Base-by-base conservation (phyloP, 73 alveolate species). In the Paramecium octaurelia region DNA sequence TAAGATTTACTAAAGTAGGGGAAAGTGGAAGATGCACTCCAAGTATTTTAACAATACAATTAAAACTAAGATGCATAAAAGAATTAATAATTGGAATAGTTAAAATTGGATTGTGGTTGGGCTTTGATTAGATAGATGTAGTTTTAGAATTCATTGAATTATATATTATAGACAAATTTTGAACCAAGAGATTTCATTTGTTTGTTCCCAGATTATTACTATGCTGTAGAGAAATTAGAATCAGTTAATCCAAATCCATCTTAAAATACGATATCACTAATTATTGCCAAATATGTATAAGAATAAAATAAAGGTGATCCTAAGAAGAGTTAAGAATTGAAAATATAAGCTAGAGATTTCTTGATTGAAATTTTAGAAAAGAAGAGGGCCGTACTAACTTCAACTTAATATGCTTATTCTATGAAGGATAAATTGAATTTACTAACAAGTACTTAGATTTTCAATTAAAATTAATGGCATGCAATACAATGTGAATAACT, bases 61-160 rank as follows among this genome's bases (percentile, higher is more conserved):
- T 75, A 75, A 42, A 38, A 29, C 14, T 23, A 50, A 43, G 91
- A 80, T 80, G 29, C 44, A 27, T 23, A 75, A 44, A 80, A 43
- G 34, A 48, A 42, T 80, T 34, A 27, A 3, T 48, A 80, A 80
- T 80, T 80, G 18, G 91, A 80, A 80, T 80, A 80, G 12, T 48
- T 80, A 44, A 80, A 80, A 80, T 80, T 80, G 50, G 91, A 80
- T 80, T 80, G 91, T 80, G 91, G 64, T 24, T 80, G 91, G 91
- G 70, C 91, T 43, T 43, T 80, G 6, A 27, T 80, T 3, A 40
- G 91, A 44, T 80, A 80, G 38, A 80, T 80, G 91, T 43, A 44
- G 48, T 80, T 80, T 46, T 24, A 21, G 21, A 14, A 42, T 14
- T 8, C 91, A 10, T 80, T 20, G n/a, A 48, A 42, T 23, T 80